Conservation (phyloP, 805 yeast genomes). For the Kodamaea hsintzibuensis region DNA sequence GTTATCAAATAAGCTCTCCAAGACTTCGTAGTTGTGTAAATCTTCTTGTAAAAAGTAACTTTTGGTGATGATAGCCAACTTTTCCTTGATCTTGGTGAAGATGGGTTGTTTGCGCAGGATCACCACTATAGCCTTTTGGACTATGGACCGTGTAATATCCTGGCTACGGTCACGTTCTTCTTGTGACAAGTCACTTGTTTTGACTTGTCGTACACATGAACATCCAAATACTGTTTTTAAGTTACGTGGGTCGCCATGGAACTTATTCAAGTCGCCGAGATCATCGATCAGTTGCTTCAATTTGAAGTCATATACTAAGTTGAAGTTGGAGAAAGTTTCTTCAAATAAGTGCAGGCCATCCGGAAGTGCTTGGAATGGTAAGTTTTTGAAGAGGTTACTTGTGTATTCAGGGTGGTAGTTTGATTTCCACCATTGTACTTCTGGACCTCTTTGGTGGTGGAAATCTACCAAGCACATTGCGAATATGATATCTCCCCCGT, state of each 20-base stretch:
- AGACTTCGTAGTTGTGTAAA: constrained; percentile 67
- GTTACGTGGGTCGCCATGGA: constrained; percentile 40
- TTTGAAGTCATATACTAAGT: constrained; percentile 68
- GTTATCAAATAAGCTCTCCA: constrained; percentile 71
- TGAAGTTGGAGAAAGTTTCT: constrained; percentile 90
- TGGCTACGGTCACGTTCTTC: constrained; percentile 48
- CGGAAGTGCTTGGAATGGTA: constrained; percentile 94
- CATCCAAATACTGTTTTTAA: constrained; percentile 85
- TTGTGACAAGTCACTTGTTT: constrained; percentile 54
- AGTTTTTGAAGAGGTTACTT: constrained; percentile 67
- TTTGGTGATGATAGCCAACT: constrained; percentile 83
- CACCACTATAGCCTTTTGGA: constrained; percentile 89
- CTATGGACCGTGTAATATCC: constrained; percentile 80
- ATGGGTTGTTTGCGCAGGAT: constrained; percentile 79
- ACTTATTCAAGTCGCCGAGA: constrained; percentile 33
- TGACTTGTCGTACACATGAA: constrained; percentile 85
- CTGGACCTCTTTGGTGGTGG: constrained; percentile 92
- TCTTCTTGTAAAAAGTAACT: constrained; percentile 81
- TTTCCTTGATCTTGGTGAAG: constrained; percentile 85
- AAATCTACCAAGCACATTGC: constrained; percentile 91
- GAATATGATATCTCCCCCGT: constrained; percentile 39
- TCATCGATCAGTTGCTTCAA: constrained; percentile 47
- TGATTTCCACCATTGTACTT: constrained; percentile 82
- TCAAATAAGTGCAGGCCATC: constrained; percentile 94
- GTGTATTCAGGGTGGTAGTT: constrained; percentile 40